Base-by-base conservation (phyloP, 129 eudicot genomes). In the Gnaphalium uliginosum region DNA sequence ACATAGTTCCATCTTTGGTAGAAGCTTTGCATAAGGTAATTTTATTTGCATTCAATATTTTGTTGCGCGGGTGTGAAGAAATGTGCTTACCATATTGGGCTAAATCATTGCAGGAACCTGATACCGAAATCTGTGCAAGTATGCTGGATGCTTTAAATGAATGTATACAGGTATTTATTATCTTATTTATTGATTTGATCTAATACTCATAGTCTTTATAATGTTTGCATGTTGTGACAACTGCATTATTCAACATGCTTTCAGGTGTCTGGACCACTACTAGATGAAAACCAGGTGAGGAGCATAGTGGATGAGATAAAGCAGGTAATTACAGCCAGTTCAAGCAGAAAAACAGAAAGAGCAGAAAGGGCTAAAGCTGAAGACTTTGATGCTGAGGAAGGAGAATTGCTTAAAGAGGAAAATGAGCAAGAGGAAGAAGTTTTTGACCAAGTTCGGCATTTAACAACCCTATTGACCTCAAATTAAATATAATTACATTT, bases 351-450 rank as follows among this genome's bases (percentile, higher is more conserved):
- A 76, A 76, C 86, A 61, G 97, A 95, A 81, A 72, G 99, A 78
- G 90, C 96, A 10, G 99, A 95, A 75, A 89, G 97, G 86, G 85
- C 96, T 23, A 89, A 91, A 81, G 99, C 99, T 73, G 99, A 95
- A 84, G 99, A 95, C 75, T 95, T 95, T 82, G 99, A 95, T 85
- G 97, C 97, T 3, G 99, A 95, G 82, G 99, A 95, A 81, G 97
- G 95, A 43, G 97, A 91, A 65, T 57, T 91, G 78, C 90, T 95
- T 32, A 91, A 78, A 78, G 99, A 95, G 87, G 99, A 95, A 85
- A 95, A 95, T 76, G 99, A 95, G 82, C 99, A 91, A 82, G 99
- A 95, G 84, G 99, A 95, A 86, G 99, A 89, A 83, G 92, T 95
- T 43, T 95, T 95, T 87, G 99, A 95, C 78, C 99, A 95, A 81